Evolutionary conservation across 805 yeast species (phyloP).

Genomic region (Kodamaea leandrae): DNA sequence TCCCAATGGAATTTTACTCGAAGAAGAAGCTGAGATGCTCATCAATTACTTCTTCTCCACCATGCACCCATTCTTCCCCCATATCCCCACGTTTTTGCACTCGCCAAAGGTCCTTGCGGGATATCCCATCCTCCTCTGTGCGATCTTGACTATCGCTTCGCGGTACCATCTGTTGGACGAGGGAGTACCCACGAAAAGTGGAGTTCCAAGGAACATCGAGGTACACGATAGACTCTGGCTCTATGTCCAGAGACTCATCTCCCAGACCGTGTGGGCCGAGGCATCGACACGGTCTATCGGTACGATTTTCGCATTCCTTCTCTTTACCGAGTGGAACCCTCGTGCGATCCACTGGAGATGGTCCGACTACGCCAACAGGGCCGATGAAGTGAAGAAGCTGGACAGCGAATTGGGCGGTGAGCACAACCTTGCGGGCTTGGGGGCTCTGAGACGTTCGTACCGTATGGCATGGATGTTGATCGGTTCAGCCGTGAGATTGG

Average conservation of each 20-base stretch:
- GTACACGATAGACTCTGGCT: constrained; percentile 83
- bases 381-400: constrained; percentile 36
- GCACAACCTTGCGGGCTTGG: constrained; percentile 62
- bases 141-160: constrained; percentile 76
- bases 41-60: constrained; percentile 65
- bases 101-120: constrained; percentile 64
- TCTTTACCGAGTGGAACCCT: constrained; percentile 95
- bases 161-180: constrained; percentile 65
- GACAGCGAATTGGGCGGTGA: constrained; percentile 7
- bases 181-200: constrained; percentile 16
- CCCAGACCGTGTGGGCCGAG: constrained; percentile 92
- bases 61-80: constrained; percentile 90
- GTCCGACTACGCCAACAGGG: constrained; percentile 74
- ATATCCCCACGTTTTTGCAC: constrained; percentile 72
- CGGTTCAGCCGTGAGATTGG: constrained; percentile 81
- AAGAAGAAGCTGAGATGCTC: constrained; percentile 55
- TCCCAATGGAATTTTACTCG: constrained; percentile 55
- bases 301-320: constrained; percentile 76
- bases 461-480: constrained; percentile 93
- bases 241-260: constrained; percentile 73
- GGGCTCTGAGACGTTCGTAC: constrained; percentile 82
- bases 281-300: constrained; percentile 86
- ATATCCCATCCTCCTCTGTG: constrained; percentile 77
- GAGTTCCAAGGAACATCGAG: constrained; percentile 49
- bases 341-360: constrained; percentile 88